Percentiles rank a stretch among this genome's conserved stretches.
Conservation (phyloP, 2,329 filamentous ascomycete genomes). For the Sclerotinia borealis region DNA sequence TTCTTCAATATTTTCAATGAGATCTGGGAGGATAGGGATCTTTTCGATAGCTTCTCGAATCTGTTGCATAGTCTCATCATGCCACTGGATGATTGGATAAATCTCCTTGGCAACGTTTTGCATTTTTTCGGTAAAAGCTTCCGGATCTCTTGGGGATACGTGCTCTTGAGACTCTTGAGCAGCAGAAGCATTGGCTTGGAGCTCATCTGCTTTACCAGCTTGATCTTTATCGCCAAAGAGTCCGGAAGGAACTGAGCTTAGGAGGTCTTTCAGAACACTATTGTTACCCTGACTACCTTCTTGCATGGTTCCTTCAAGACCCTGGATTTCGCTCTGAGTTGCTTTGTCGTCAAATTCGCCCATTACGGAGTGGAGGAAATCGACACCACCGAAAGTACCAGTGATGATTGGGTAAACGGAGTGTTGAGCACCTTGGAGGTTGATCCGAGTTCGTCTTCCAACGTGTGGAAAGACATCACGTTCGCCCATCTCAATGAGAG, state of each 20-base stretch:
- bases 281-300: conserved; percentile 58
- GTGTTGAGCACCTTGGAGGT: conserved; percentile 58
- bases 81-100: conserved; percentile 85
- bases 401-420: conserved; percentile 78
- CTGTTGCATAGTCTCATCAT: conserved; percentile 77
- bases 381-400: conserved; percentile 89
- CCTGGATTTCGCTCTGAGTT: conserved; percentile 83
- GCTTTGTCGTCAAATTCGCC: conserved; percentile 80
- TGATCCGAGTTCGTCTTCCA: conserved; percentile 65
- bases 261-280: conserved; percentile 69
- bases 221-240: conserved; percentile 72
- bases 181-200: conserved; percentile 68
- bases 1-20: conserved; percentile 81
- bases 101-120: conserved; percentile 69
- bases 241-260: conserved; percentile 75
- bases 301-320: conserved; percentile 77
- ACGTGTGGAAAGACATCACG: conserved; percentile 79
- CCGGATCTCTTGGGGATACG: conserved; percentile 72
- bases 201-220: conserved; percentile 68
- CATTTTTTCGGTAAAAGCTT: conserved; percentile 76
- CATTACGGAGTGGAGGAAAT: conserved; percentile 85
- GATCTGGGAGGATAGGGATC: conserved; percentile 76
- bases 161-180: conserved; percentile 70
- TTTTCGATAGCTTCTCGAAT: conserved; percentile 76
- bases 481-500: conserved; percentile 81